Evolutionary conservation across 352 stramenopile species (phyloP).

Genomic region (Pythium sp.): DNA sequence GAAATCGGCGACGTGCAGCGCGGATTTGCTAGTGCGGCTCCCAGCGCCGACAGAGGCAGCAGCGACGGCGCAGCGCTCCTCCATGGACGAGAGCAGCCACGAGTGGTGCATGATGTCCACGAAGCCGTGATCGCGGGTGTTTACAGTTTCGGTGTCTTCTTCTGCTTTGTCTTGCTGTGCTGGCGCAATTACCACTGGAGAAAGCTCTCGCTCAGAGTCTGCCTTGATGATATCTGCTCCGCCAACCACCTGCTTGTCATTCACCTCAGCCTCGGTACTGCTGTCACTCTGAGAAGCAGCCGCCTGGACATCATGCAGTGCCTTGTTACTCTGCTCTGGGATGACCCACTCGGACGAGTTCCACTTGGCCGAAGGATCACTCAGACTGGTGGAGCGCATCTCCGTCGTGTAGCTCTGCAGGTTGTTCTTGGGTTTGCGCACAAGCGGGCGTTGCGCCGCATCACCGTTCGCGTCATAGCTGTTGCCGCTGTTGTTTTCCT

Average conservation of each 20-base stretch:
- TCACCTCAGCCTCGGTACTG: not conserved
- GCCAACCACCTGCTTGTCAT: not conserved
- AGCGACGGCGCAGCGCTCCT: conserved; percentile 47
- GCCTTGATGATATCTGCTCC: not conserved
- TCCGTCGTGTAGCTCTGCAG: conserved; percentile 18
- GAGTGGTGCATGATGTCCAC: conserved; percentile 75
- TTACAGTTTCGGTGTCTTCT: not conserved
- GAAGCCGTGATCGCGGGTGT: conserved; percentile 33
- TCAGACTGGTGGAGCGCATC: conserved; percentile 13
- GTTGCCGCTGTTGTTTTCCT: conserved; percentile 13
- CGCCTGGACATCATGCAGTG: conserved; percentile 3
- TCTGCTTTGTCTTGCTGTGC: not conserved
- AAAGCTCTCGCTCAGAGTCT: not conserved
- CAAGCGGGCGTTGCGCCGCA: conserved; percentile 6
- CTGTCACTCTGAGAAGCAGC: not conserved
- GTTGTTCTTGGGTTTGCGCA: conserved; percentile 14
- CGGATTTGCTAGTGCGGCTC: conserved; percentile 14
- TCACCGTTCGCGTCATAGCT: not conserved
- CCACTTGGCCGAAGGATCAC: conserved; percentile 8
- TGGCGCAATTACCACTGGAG: not conserved
- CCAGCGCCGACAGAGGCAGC: conserved; percentile 30
- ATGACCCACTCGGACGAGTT: conserved; percentile 12
- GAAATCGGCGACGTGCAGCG: conserved; percentile 40
- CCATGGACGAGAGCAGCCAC: conserved; percentile 71
- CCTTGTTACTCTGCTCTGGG: conserved; percentile 1